Evolutionary conservation across 2,329 filamentous ascomycete genomes (phyloP), one percentile per base, ranked within the genome.

Genomic region (Beauveria bassiana): DNA sequence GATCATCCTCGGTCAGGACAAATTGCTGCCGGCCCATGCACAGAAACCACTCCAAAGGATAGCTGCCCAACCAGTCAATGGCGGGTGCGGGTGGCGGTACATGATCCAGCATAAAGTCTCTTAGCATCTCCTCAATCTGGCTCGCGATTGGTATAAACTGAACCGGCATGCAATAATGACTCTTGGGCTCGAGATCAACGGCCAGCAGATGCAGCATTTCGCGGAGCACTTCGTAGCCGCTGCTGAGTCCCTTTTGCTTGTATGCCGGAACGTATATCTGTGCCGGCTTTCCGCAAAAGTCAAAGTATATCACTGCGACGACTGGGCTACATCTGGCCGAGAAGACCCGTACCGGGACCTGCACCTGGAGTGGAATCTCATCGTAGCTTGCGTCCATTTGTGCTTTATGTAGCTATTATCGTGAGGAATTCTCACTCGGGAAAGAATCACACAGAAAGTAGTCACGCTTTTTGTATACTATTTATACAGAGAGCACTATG

Each of bases 371-470:
- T 31, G 31, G 28, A 2, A 57, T 49, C 1, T 47, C 54, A 16
- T 57, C 54, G 20, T 57, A 57, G 28, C 54, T 57, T 4, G 20
- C 54, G 28, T 57, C 45, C 54, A 57, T 49, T 24, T 24, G 54
- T 43, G 51, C 8, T 14, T 26, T 26, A 8, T 22, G 4, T 7
- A 24, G 14, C n/a, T 16, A 9, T 8, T 26, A 22, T 16, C 9
- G 20, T 4, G 8, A 3, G 12, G 12, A 26, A 40, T 16, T 2
- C 9, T 3, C 16, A 38, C 18, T 6, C n/a, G 24, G 2, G 2
- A 16, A 18, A 14, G 5, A 40, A 14, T 18, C 3, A 8, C 3
- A 24, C 34, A 5, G 1, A 7, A 12, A 12, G 6, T 18, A 47
- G 45, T 22, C 9, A 12, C 22, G n/a, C 26, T 31, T 14, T 5